Percentiles rank a stretch among this genome's conserved stretches.
Conservation (phyloP, 2,329 filamentous ascomycete species). For the Didymella arachidicola region DNA sequence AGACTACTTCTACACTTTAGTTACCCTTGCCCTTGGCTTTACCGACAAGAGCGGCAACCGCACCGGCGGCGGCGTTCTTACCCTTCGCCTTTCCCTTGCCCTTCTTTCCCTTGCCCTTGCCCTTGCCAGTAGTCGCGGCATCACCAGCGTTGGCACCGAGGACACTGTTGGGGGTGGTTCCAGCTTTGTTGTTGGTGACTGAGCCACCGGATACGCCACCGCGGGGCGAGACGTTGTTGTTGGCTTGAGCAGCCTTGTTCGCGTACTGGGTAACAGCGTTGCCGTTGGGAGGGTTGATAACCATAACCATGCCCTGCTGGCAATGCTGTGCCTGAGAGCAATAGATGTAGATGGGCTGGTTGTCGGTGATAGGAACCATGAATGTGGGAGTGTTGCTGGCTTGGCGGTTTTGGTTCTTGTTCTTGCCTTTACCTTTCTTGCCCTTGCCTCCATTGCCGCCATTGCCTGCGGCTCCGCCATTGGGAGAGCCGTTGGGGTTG, state of each 20-base stretch:
- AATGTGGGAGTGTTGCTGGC: conserved; percentile 36
- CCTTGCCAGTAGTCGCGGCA: conserved; percentile 10
- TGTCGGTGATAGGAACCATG: conserved; percentile 46
- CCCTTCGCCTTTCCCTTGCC: neutral
- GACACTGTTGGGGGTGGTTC: conserved; percentile 32
- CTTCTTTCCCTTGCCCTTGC: conserved; percentile 3
- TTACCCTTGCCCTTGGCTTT: conserved; percentile 25
- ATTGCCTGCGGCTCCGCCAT: conserved; percentile 2
- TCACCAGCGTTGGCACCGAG: conserved; percentile 20
- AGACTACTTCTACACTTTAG: neutral
- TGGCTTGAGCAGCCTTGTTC: conserved; percentile 35
- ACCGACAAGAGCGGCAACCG: conserved; percentile 23
- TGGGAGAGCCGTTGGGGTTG: conserved; percentile 28
- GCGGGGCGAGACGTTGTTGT: conserved; percentile 36
- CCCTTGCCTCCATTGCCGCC: neutral
- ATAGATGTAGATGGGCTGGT: conserved; percentile 77
- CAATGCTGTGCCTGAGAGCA: conserved; percentile 75
- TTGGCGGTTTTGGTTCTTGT: conserved; percentile 34
- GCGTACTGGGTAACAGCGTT: conserved; percentile 37
- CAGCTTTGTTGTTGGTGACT: conserved; percentile 32
- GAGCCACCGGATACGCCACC: conserved; percentile 33
- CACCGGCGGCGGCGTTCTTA: neutral
- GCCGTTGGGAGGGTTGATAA: conserved; percentile 64
- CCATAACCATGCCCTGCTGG: conserved; percentile 75
- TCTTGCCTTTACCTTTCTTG: conserved; percentile 21